A percentile compares a stretch with the other conserved stretches of the same genome.
phyloP scores from a whole-genome alignment of 345 rosid species.

The Populus pruinosa region DNA sequence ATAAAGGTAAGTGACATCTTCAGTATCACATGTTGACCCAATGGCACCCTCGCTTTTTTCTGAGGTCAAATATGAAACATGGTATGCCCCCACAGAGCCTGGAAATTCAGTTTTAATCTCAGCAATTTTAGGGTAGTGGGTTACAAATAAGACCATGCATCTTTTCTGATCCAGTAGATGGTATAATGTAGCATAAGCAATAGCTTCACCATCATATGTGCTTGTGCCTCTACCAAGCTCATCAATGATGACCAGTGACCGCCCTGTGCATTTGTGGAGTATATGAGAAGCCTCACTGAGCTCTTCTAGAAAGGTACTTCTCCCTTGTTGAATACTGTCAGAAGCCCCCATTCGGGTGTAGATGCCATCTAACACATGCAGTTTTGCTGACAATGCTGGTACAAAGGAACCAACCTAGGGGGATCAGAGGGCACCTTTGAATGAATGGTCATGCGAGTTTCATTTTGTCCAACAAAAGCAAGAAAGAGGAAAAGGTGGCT shows the following conservation, averaged over 20 bases:
- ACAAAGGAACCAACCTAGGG: constrained; percentile 94
- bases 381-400: constrained; percentile 73
- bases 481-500: background rate
- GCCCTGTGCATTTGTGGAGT: constrained; percentile 59
- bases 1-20: constrained; percentile 80
- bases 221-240: constrained; percentile 98
- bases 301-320: constrained; percentile 93
- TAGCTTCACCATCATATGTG: constrained; percentile 91
- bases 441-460: constrained; percentile 9
- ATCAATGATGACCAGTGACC: constrained; percentile 80
- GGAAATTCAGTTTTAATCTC: constrained; percentile 52
- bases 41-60: constrained; percentile 19
- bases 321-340: constrained; percentile 88
- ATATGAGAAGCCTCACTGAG: constrained; percentile 77
- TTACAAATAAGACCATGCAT: constrained; percentile 84
- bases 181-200: constrained; percentile 84
- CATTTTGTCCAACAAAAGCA: constrained; percentile 7
- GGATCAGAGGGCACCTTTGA: constrained; percentile 24
- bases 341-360: constrained; percentile 96
- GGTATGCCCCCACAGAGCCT: constrained; percentile 63
- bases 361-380: constrained; percentile 79
- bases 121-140: constrained; percentile 86
- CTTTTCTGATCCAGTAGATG: constrained; percentile 64
- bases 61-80: constrained; percentile 78
- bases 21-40: constrained; percentile 36